Percentiles rank a stretch among this genome's conserved stretches.
Evolutionary conservation across 2,329 filamentous ascomycete species (phyloP).

Genomic region (Rhytidhysteron rufulum): DNA sequence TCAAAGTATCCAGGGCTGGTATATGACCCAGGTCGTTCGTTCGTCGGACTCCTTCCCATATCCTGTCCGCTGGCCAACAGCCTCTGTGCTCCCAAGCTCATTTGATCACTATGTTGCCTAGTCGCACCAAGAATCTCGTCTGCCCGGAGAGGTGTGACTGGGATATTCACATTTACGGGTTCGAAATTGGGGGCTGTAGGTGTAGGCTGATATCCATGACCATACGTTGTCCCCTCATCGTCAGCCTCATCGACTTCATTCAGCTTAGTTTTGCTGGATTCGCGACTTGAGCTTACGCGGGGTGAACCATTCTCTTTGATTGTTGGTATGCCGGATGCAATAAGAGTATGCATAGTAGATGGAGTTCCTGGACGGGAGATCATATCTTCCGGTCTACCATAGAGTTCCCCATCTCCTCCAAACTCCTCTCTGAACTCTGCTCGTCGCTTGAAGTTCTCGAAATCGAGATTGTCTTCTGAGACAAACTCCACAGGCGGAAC

Average conservation of each 20-base stretch:
- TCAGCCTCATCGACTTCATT: constrained; percentile 10
- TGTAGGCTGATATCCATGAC: constrained; percentile 21
- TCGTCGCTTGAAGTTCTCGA: constrained; percentile 84
- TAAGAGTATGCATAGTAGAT: constrained; percentile 24
- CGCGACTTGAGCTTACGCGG: constrained; percentile 9
- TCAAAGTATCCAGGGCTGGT: constrained; percentile 9
- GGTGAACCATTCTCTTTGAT: constrained; percentile 5
- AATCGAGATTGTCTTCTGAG: constrained; percentile 78
- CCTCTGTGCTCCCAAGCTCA: constrained; percentile 14
- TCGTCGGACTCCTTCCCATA: not conserved
- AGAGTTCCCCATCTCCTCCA: constrained; percentile 62
- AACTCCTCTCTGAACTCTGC: constrained; percentile 83
- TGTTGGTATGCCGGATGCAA: constrained; percentile 11
- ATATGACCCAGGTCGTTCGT: too few species aligned
- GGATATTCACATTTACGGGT: constrained; percentile 18
- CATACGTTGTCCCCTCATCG: constrained; percentile 23
- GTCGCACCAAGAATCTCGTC: constrained; percentile 16
- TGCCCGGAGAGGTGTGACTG: constrained; percentile 17
- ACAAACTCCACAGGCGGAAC: constrained; percentile 76
- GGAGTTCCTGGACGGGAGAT: constrained; percentile 33
- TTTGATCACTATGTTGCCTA: constrained; percentile 2
- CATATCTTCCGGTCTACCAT: constrained; percentile 58
- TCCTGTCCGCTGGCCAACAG: constrained; percentile 7
- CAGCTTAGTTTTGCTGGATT: constrained; percentile 19
- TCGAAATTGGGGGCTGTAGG: constrained; percentile 13